Evolutionary conservation across 352 stramenopile genomes (phyloP).

Genomic region (Pythium diclinum): DNA sequence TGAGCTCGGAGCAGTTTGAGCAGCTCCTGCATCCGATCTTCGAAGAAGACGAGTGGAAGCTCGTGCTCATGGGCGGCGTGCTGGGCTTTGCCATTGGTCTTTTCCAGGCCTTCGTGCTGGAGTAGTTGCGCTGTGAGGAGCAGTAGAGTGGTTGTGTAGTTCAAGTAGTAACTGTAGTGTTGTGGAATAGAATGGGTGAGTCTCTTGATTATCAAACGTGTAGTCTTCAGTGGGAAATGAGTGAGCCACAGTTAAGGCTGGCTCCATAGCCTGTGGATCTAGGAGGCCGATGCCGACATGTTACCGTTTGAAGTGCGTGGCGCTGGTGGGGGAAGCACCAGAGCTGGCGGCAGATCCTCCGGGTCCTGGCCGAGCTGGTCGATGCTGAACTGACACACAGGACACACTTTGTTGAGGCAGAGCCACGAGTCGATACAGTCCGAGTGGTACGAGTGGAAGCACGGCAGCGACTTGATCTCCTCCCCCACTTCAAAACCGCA

Average conservation of each 20-base stretch:
- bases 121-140: not conserved
- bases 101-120: slow-evolving; percentile 76
- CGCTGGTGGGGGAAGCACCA: slow-evolving; percentile 7
- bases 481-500: slow-evolving; percentile 88
- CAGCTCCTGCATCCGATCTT: slow-evolving; percentile 97
- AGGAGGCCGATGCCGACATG: not conserved
- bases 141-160: no score
- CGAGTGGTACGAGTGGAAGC: slow-evolving; percentile 93
- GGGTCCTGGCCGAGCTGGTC: slow-evolving; percentile 31
- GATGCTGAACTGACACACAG: slow-evolving; percentile 86
- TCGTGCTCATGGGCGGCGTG: slow-evolving; percentile 95
- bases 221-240: not conserved
- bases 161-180: not conserved
- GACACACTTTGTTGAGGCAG: slow-evolving; percentile 89
- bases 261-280: not conserved
- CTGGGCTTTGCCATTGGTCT: slow-evolving; percentile 91
- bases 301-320: slow-evolving; percentile 8
- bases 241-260: no score
- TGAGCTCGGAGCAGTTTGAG: slow-evolving; percentile 92
- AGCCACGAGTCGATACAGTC: slow-evolving; percentile 93
- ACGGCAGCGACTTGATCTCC: slow-evolving; percentile 91
- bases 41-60: slow-evolving; percentile 98
- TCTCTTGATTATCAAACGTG: not conserved
- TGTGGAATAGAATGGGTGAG: not conserved
- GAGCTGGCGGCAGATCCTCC: slow-evolving; percentile 8